Percentiles rank a stretch among this genome's conserved stretches.
Evolutionary conservation across 2,329 filamentous ascomycete genomes (phyloP).

Genomic region (Aspergillus sp.): DNA sequence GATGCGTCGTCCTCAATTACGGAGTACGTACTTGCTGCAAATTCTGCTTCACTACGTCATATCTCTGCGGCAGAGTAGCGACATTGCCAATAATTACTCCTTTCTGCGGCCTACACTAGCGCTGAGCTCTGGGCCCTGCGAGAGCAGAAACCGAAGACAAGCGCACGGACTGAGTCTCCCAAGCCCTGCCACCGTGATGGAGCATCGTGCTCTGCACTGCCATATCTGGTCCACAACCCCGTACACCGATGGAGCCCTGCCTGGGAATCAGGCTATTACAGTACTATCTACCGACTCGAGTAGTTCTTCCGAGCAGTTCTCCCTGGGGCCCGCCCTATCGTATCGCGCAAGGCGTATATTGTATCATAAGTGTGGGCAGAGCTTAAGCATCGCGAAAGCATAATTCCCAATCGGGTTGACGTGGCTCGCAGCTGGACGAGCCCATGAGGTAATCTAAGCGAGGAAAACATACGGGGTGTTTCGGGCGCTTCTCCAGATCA

Average conservation of each 20-base stretch:
- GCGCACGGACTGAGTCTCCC: neutral
- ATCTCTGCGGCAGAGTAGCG: neutral
- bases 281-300: no score
- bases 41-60: conserved; percentile 7
- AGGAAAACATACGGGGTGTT: neutral
- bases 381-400: neutral
- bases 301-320: no score
- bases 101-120: conserved; percentile 1
- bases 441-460: neutral
- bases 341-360: neutral
- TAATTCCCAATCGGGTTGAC: conserved; percentile 11
- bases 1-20: neutral
- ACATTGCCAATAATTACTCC: neutral
- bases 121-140: neutral
- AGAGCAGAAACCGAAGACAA: neutral
- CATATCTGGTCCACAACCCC: neutral
- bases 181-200: neutral
- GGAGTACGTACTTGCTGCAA: neutral
- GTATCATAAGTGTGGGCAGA: neutral
- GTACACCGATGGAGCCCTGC: neutral
- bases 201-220: neutral
- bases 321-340: neutral
- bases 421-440: neutral
- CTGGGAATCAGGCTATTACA: no score
- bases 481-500: neutral